A percentile compares a stretch with the other conserved stretches of the same genome.
Conservation (phyloP, 2,329 filamentous ascomycete genomes). For the Didymosphaeria variabile region DNA sequence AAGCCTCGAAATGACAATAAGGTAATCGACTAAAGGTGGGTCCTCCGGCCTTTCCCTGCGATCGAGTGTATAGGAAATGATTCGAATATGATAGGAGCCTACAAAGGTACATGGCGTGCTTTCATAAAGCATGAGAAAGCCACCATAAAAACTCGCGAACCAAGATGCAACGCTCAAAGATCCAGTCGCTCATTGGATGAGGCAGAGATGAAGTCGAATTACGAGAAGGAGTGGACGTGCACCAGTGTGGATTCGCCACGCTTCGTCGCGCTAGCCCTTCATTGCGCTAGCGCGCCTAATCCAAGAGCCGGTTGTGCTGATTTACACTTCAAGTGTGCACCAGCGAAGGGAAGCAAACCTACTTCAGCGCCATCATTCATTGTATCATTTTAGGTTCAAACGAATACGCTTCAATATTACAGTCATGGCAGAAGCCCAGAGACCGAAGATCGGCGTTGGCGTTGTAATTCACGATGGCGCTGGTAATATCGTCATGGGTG, state of each 20-base stretch:
- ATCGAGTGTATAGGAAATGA: no score
- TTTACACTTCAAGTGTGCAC: no score
- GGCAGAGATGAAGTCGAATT: constrained; percentile 7
- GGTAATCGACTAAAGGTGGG: no score
- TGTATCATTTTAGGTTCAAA: not conserved
- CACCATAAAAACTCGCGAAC: not conserved
- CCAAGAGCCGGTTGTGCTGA: no score
- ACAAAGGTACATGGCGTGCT: no score
- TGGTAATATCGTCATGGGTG: constrained; percentile 58
- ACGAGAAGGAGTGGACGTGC: not conserved
- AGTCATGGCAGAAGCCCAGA: constrained; percentile 31
- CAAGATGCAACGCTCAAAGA: not conserved
- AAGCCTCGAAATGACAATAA: no score
- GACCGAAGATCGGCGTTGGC: constrained; percentile 58
- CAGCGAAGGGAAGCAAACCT: not conserved
- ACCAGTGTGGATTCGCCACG: no score
- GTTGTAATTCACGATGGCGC: constrained; percentile 56
- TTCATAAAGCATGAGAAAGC: not conserved
- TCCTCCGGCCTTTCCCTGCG: no score
- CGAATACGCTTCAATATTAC: not conserved
- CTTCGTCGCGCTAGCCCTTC: not conserved
- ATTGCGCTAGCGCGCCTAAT: not conserved
- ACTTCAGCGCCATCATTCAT: not conserved
- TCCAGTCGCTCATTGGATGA: not conserved
- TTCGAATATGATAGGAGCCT: no score